Evolutionary conservation across 2,329 filamentous ascomycete species (phyloP), one percentile per base, ranked within the genome.

Genomic region (Aspergillus ochraceus): DNA sequence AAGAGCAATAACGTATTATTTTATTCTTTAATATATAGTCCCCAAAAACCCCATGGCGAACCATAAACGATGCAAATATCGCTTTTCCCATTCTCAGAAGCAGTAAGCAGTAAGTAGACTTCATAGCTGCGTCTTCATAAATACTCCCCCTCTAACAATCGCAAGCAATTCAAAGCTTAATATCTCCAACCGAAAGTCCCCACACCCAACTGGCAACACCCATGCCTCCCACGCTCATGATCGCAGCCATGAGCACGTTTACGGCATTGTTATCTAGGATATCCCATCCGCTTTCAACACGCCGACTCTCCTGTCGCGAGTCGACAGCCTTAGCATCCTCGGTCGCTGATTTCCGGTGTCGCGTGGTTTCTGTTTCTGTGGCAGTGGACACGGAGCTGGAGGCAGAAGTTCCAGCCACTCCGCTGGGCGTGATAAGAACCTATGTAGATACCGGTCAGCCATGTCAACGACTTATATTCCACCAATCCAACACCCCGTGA

Each of bases 191-290:
- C 2, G 61, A 63, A 10, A 75, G 49, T 22, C 63, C 70, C 75
- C 75, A 78, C 29, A 66, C 52, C 63, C 71, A 75, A 46, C 70
- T 64, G 1, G 76, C 71, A 55, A 86, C 76, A 0, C 78, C 80
- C 86, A 98, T 96, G 4, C 88, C 90, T 4, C 88, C 86, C 19
- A 92, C 65, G 72, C 91, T 97, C 85, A 96, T 93, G 4, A 82
- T 81, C 14, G 86, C 83, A 0, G 94, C 93, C 94, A 97, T 98
- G 58, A 94, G 75, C 59, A 97, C 86, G 75, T 99, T 99, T 68
- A 99, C 92, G 57, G 91, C 90, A 75, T 99, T 99, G 76, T 99
- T 99, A 76, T 96, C 92, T 59, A 99, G 80, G 62, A 96, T 74
- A 72, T 97, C 85, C 78, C 81, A 54, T 72, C 87, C 92, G 66